Conservation (phyloP, 2,329 filamentous ascomycete species). For the Penicillium sp. region DNA sequence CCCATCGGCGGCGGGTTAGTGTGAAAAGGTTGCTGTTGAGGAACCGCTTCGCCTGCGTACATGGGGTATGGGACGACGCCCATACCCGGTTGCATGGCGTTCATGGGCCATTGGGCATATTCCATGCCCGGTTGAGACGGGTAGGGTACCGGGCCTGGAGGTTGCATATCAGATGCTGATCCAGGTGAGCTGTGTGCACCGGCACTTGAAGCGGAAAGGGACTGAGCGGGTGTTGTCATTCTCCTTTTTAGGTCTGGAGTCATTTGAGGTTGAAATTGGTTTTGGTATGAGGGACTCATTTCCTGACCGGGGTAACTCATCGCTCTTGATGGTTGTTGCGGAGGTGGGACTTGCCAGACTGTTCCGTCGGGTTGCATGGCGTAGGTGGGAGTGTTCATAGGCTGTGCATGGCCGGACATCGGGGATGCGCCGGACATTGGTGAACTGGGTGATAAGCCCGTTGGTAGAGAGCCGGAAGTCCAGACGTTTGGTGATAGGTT, state of each 20-base stretch:
- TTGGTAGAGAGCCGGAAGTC: slow-evolving; percentile 29
- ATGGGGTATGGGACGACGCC: slow-evolving; percentile 35
- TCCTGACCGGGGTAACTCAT: slow-evolving; percentile 38
- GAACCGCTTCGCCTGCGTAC: slow-evolving; percentile 28
- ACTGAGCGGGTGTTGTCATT: slow-evolving; percentile 38
- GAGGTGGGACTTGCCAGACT: slow-evolving; percentile 35
- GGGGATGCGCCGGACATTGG: slow-evolving; percentile 32
- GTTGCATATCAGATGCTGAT: slow-evolving; percentile 26
- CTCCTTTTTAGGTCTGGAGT: slow-evolving; percentile 36
- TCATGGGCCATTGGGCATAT: slow-evolving; percentile 32
- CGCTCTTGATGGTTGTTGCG: slow-evolving; percentile 26
- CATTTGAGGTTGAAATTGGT: slow-evolving; percentile 31
- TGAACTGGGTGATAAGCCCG: slow-evolving; percentile 28
- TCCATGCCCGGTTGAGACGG: slow-evolving; percentile 30
- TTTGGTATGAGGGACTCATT: slow-evolving; percentile 29
- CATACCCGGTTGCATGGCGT: slow-evolving; percentile 29
- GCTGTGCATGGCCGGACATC: slow-evolving; percentile 33
- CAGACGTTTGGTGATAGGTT: slow-evolving; percentile 35
- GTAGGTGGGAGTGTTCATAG: slow-evolving; percentile 32
- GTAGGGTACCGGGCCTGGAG: slow-evolving; percentile 32
- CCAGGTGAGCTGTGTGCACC: slow-evolving; percentile 27
- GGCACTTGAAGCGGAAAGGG: slow-evolving; percentile 17
- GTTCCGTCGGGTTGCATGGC: slow-evolving; percentile 38
- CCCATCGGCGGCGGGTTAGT: slow-evolving; percentile 33
- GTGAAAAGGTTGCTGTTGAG: slow-evolving; percentile 28